These are phyloP conservation scores for Fusarium neocosmosporiellum DNA, from an alignment of 2,329 filamentous ascomycete genomes.

Conservation along the genomic window DNA sequence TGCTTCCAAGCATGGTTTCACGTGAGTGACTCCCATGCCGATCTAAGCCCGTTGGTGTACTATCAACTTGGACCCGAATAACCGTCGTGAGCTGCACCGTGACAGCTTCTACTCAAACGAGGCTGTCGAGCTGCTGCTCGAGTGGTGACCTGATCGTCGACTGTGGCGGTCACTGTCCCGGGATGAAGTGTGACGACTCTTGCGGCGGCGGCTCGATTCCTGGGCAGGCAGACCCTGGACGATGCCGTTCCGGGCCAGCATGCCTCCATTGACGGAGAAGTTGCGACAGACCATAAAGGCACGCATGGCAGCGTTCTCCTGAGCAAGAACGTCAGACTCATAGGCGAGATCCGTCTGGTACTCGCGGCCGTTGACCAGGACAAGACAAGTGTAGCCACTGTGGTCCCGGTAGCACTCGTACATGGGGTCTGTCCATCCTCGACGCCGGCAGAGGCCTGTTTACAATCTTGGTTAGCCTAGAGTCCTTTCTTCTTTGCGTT, in stretches of 20 bases:
- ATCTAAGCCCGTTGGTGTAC: slow-evolving; percentile 27
- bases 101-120: slow-evolving; percentile 62
- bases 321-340: slow-evolving; percentile 82
- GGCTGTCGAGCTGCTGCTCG: slow-evolving; percentile 71
- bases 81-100: not conserved
- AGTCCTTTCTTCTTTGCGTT: not conserved
- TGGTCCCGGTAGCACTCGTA: slow-evolving; percentile 84
- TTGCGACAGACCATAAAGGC: slow-evolving; percentile 98
- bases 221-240: slow-evolving; percentile 73
- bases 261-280: slow-evolving; percentile 96
- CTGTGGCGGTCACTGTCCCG: slow-evolving; percentile 58
- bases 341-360: slow-evolving; percentile 93
- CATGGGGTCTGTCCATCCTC: slow-evolving; percentile 90
- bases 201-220: slow-evolving; percentile 60
- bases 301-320: slow-evolving; percentile 93
- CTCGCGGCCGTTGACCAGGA: slow-evolving; percentile 95
- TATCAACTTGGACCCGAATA: slow-evolving; percentile 13
- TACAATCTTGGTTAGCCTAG: slow-evolving; percentile 49
- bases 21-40: slow-evolving; percentile 22
- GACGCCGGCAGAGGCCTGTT: slow-evolving; percentile 90
- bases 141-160: slow-evolving; percentile 67
- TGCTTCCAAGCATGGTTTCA: slow-evolving; percentile 25
- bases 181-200: slow-evolving; percentile 64
- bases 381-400: slow-evolving; percentile 86
- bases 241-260: slow-evolving; percentile 78